These are phyloP conservation scores for Paratinospora sagittata DNA, from an alignment of 164 flowering plant species.

Conservation along the genomic window DNA sequence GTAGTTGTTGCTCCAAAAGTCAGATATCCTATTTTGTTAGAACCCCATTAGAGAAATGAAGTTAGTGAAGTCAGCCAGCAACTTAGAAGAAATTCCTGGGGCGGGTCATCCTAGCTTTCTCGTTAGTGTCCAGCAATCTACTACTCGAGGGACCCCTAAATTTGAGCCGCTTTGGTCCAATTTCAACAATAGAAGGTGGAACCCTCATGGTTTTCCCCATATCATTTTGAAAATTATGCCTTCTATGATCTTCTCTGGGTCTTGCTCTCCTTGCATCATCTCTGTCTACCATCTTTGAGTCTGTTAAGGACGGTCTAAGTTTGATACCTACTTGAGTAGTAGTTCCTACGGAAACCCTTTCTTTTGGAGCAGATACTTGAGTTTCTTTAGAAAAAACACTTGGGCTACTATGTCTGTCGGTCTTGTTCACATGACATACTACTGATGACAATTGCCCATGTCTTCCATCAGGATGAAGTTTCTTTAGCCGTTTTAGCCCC, in stretches of 20 bases:
- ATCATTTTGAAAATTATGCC: constrained; percentile 24
- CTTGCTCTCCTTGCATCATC: constrained; percentile 25
- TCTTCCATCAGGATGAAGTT: constrained; percentile 34
- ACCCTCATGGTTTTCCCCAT: constrained; percentile 29
- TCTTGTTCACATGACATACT: constrained; percentile 21
- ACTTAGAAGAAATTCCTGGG: constrained; percentile 18
- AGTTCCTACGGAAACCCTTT: constrained; percentile 31
- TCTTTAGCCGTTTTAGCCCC: constrained; percentile 66
- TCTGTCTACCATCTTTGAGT: constrained; percentile 3
- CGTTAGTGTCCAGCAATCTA: constrained; percentile 12
- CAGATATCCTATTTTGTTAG: constrained; percentile 36
- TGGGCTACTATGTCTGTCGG: constrained; percentile 9
- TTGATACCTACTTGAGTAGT: constrained; percentile 36
- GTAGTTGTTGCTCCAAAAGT: constrained; percentile 32
- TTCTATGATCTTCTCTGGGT: constrained; percentile 31
- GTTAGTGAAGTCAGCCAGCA: constrained; percentile 48
- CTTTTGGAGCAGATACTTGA: constrained; percentile 18
- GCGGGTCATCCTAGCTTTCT: constrained; percentile 19
- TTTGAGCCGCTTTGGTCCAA: constrained; percentile 63
- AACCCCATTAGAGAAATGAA: constrained; percentile 30
- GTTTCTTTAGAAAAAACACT: constrained; percentile 27
- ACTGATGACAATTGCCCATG: constrained; percentile 24
- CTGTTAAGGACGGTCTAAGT: constrained; percentile 17
- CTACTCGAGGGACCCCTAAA: constrained; percentile 52
- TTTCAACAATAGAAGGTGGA: constrained; percentile 30